Evolutionary conservation across 805 yeast species (phyloP).

Genomic region (Lachancea thermotolerans): DNA sequence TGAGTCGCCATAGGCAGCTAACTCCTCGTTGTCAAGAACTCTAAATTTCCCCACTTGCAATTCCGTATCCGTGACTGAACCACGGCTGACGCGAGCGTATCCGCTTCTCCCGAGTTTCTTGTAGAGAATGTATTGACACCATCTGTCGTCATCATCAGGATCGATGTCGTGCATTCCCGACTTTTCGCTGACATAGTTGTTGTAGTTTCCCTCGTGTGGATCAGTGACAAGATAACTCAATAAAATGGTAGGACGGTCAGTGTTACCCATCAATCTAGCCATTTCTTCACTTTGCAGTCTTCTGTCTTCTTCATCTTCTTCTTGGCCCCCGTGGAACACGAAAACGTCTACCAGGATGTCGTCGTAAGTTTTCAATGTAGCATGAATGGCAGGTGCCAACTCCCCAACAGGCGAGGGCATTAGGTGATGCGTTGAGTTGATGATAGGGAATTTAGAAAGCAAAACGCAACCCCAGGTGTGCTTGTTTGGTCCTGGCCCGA

Average conservation of each 20-base stretch:
- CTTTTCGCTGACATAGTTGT: slow-evolving; percentile 76
- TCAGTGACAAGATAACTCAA: slow-evolving; percentile 86
- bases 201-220: slow-evolving; percentile 85
- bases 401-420: slow-evolving; percentile 97
- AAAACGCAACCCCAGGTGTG: slow-evolving; percentile 98
- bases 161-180: slow-evolving; percentile 93
- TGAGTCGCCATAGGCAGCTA: slow-evolving; percentile 29
- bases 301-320: slow-evolving; percentile 93
- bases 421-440: slow-evolving; percentile 83
- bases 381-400: slow-evolving; percentile 96
- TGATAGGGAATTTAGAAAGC: slow-evolving; percentile 87
- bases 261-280: slow-evolving; percentile 71
- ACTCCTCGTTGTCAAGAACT: slow-evolving; percentile 35
- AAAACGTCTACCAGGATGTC: slow-evolving; percentile 73
- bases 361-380: slow-evolving; percentile 88
- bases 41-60: slow-evolving; percentile 91
- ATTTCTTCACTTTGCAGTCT: slow-evolving; percentile 74
- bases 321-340: slow-evolving; percentile 97
- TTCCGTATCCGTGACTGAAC: slow-evolving; percentile 94
- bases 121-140: slow-evolving; percentile 96
- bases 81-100: slow-evolving; percentile 88
- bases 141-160: slow-evolving; percentile 89
- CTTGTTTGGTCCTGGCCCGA: slow-evolving; percentile 95
- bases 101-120: slow-evolving; percentile 81
- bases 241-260: slow-evolving; percentile 77